Evolutionary conservation across 2,329 filamentous ascomycete species (phyloP).

Genomic region (Stachybotrys chartarum): DNA sequence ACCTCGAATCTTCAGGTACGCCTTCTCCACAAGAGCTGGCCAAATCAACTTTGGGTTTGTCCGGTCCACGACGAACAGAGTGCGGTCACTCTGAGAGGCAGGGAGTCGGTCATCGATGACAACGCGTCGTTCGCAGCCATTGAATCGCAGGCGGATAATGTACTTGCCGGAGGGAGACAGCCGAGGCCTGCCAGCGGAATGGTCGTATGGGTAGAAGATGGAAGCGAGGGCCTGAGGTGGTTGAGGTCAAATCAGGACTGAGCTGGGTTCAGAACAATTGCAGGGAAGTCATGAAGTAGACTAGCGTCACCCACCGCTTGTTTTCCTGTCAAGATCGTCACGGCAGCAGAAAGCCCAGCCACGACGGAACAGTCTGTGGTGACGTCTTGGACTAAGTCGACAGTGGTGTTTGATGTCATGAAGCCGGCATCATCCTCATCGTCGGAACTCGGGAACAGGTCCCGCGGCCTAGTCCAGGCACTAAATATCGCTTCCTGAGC

Average conservation of each 20-base stretch:
- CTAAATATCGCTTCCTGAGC: slow-evolving; percentile 70
- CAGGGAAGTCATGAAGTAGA: not conserved
- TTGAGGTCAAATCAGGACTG: not conserved
- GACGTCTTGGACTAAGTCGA: slow-evolving; percentile 90
- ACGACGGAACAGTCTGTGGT: slow-evolving; percentile 97
- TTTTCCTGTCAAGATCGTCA: slow-evolving; percentile 61
- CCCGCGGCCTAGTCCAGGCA: slow-evolving; percentile 71
- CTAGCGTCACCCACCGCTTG: slow-evolving; percentile 46
- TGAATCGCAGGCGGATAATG: slow-evolving; percentile 88
- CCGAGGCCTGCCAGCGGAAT: slow-evolving; percentile 45
- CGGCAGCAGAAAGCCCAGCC: slow-evolving; percentile 81
- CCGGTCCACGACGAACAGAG: slow-evolving; percentile 81
- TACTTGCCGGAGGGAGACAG: slow-evolving; percentile 82
- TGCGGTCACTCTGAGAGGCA: slow-evolving; percentile 63
- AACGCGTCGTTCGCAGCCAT: slow-evolving; percentile 83
- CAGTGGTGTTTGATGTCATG: slow-evolving; percentile 51
- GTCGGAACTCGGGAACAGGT: slow-evolving; percentile 42
- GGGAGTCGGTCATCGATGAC: slow-evolving; percentile 86
- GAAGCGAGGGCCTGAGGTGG: slow-evolving; percentile 58
- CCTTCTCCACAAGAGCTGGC: slow-evolving; percentile 92
- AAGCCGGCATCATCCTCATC: slow-evolving; percentile 29
- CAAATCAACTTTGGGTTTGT: slow-evolving; percentile 76
- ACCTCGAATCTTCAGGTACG: slow-evolving; percentile 89
- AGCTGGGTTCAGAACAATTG: not conserved
- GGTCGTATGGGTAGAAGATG: slow-evolving; percentile 70